These are phyloP conservation scores for Ceratocystis diversiconidia DNA, from an alignment of 2,329 filamentous ascomycete species.

Conservation along the genomic window DNA sequence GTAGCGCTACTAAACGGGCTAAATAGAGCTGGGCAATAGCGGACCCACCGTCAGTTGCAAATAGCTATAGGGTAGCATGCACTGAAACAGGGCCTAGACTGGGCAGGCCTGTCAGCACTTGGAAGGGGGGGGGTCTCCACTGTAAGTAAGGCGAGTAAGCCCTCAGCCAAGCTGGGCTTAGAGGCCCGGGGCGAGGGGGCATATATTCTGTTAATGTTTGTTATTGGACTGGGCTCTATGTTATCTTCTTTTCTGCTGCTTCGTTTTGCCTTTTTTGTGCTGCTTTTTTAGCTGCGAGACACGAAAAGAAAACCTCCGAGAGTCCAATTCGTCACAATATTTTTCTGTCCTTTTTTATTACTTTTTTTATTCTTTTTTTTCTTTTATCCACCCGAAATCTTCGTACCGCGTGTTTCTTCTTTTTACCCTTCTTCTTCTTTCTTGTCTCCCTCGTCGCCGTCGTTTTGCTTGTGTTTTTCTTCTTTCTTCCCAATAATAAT, in stretches of 20 bases:
- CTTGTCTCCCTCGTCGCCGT: neutral
- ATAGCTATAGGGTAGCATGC: neutral
- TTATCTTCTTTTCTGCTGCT: neutral
- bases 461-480: neutral
- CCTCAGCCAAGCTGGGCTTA: neutral
- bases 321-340: neutral
- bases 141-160: neutral
- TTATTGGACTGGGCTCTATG: neutral
- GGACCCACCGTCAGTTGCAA: too few species aligned
- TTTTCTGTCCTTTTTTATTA: slow-evolving; percentile 5
- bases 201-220: too few species aligned
- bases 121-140: neutral
- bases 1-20: too few species aligned
- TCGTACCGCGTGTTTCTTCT: neutral
- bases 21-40: too few species aligned
- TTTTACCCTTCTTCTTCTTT: neutral
- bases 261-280: neutral
- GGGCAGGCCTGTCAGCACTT: neutral
- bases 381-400: neutral
- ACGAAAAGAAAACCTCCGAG: slow-evolving; percentile 4
- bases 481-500: neutral
- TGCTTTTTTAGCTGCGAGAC: neutral
- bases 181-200: neutral
- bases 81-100: neutral
- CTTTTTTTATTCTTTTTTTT: neutral